Conservation (phyloP, 257 asterid genomes). For the Solanum neorickii region DNA sequence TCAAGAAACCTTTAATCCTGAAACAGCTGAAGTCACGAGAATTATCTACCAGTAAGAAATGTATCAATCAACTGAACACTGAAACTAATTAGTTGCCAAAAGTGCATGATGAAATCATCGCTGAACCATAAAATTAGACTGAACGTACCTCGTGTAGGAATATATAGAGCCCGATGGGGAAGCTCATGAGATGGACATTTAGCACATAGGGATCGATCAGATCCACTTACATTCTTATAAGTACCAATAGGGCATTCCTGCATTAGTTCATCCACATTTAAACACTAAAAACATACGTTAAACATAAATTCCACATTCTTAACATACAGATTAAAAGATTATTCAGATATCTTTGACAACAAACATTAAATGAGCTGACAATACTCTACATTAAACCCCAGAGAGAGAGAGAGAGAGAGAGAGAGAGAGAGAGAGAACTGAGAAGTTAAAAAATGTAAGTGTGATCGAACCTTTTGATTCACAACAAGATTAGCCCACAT, state of each 20-base stretch:
- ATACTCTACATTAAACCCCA: neutral
- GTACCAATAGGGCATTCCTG: constrained; percentile 97
- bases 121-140: neutral
- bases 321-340: neutral
- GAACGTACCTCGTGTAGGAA: constrained; percentile 56
- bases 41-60: neutral
- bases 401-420: neutral
- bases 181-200: constrained; percentile 62
- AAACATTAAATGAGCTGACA: neutral
- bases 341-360: neutral
- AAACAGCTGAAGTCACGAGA: neutral
- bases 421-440: neutral
- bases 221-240: constrained; percentile 67
- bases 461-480: neutral
- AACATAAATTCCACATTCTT: neutral
- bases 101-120: neutral
- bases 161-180: constrained; percentile 59
- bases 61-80: neutral
- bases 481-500: neutral
- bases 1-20: neutral
- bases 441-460: neutral
- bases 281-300: neutral
- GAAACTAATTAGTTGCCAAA: neutral
- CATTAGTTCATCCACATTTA: constrained; percentile 8
- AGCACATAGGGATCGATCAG: constrained; percentile 49